Percentiles rank a stretch among this genome's conserved stretches.
phyloP scores from a whole-genome alignment of 106 monocot species.

The Apostasia shenzhenica region DNA sequence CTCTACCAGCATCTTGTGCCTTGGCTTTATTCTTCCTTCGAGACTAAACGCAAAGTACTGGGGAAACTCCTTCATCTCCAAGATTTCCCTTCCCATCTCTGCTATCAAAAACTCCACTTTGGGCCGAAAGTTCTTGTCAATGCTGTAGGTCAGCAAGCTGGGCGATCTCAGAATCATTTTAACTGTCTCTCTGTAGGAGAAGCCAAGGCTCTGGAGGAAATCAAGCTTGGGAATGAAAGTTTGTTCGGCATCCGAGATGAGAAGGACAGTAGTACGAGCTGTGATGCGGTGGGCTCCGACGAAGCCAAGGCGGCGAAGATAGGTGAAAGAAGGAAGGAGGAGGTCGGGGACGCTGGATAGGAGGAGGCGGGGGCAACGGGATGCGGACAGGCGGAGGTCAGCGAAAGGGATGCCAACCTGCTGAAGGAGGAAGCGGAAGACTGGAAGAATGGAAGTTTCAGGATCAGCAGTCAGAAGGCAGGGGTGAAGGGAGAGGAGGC shows the following conservation, averaged over 20 bases:
- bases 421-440: conserved; percentile 39
- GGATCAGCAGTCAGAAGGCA: conserved; percentile 65
- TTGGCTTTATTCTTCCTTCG: background rate
- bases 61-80: conserved; percentile 57
- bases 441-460: conserved; percentile 26
- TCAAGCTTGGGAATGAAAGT: conserved; percentile 77
- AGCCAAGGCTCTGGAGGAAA: conserved; percentile 41
- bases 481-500: conserved; percentile 49
- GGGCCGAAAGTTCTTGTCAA: conserved; percentile 64
- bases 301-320: conserved; percentile 62
- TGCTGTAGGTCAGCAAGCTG: conserved; percentile 46
- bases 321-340: conserved; percentile 57
- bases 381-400: conserved; percentile 29
- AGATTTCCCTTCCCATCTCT: conserved; percentile 19
- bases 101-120: conserved; percentile 42
- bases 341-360: conserved; percentile 41
- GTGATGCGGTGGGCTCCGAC: conserved; percentile 43
- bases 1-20: conserved; percentile 45
- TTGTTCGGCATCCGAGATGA: conserved; percentile 59
- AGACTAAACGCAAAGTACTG: conserved; percentile 57
- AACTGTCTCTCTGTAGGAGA: conserved; percentile 28
- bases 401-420: conserved; percentile 30
- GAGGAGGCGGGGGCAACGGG: conserved; percentile 69
- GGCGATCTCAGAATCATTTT: conserved; percentile 51
- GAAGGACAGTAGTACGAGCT: conserved; percentile 43